Evolutionary conservation across 345 rosid species (phyloP).

Genomic region (Aegle marmelos): DNA sequence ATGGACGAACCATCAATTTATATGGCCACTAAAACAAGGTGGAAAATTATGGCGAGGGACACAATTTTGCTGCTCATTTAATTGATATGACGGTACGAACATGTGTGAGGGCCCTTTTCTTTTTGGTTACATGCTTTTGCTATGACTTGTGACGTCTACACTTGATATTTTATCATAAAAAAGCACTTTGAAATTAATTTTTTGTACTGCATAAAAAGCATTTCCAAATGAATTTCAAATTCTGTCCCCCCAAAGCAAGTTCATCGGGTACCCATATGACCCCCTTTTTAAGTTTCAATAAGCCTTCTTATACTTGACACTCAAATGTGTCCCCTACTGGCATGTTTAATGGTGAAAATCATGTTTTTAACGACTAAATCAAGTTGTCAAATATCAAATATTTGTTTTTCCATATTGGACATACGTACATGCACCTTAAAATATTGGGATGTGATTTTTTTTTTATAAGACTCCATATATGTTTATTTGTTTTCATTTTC

Average conservation of each 20-base stretch:
- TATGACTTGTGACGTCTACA: background rate
- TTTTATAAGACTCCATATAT: no score
- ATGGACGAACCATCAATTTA: background rate
- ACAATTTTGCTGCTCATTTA: background rate
- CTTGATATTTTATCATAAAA: background rate
- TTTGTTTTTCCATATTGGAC: no score
- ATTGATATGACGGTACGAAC: background rate
- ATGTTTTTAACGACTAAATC: background rate
- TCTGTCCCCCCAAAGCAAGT: background rate
- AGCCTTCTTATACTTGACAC: background rate
- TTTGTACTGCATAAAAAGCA: background rate
- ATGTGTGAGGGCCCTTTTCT: background rate
- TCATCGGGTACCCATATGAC: background rate
- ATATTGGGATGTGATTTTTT: no score
- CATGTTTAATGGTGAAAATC: background rate
- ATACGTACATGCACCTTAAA: no score
- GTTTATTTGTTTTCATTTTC: no score
- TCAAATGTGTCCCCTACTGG: background rate
- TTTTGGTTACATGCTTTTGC: slow-evolving; percentile 7
- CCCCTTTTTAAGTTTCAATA: background rate
- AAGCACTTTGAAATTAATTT: background rate
- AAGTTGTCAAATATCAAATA: background rate
- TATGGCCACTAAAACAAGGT: background rate
- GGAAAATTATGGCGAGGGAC: background rate
- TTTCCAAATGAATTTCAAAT: background rate